A percentile compares a stretch with the other conserved stretches of the same genome.
These are phyloP conservation scores for Sugiyamaella pinicola DNA, from an alignment of 1,139 yeast species.

Conservation along the genomic window DNA sequence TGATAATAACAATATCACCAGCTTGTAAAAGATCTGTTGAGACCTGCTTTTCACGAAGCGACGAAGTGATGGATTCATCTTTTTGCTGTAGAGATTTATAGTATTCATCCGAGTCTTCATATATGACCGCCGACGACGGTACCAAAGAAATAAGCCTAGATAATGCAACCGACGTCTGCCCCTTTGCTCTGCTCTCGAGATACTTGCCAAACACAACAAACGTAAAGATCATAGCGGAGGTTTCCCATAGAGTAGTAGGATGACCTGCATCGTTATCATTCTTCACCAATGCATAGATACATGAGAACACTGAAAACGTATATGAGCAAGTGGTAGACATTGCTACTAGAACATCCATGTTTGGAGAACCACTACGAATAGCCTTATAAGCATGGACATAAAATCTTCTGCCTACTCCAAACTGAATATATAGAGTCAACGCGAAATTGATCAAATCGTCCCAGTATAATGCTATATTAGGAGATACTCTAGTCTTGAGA, in stretches of 20 bases:
- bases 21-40: conserved; percentile 76
- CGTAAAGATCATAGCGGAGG: conserved; percentile 78
- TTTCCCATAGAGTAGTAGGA: conserved; percentile 82
- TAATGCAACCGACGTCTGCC: conserved; percentile 87
- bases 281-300: conserved; percentile 46
- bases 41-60: conserved; percentile 44
- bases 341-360: conserved; percentile 92
- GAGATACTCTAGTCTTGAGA: conserved; percentile 31
- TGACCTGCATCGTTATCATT: conserved; percentile 45
- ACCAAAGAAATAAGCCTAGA: conserved; percentile 77
- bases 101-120: conserved; percentile 34
- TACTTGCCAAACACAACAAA: conserved; percentile 89
- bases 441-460: conserved; percentile 62
- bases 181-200: conserved; percentile 89
- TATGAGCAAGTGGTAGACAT: conserved; percentile 82
- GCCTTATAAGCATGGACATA: conserved; percentile 66
- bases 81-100: conserved; percentile 9
- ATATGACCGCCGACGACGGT: conserved; percentile 73
- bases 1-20: conserved; percentile 72
- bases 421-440: conserved; percentile 68
- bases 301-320: conserved; percentile 67
- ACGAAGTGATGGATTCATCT: conserved; percentile 14
- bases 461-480: conserved; percentile 41
- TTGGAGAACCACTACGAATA: conserved; percentile 74
- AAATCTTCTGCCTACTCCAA: conserved; percentile 65